Evolutionary conservation across 768 basidiomycete species (phyloP), one percentile per base, ranked within the genome.

Genomic region (Russula olivacea): DNA sequence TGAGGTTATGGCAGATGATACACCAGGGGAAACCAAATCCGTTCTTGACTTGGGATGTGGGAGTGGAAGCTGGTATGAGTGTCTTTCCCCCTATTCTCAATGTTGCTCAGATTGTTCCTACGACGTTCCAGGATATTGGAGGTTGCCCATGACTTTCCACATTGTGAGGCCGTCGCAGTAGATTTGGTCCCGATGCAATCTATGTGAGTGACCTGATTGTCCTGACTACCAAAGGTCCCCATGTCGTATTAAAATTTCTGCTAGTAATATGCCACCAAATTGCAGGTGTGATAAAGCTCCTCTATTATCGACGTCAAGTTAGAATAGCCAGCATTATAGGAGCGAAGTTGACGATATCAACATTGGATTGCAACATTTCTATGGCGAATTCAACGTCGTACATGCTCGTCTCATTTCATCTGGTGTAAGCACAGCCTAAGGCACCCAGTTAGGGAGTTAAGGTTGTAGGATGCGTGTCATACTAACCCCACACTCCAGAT

Each of bases 341-440:
- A 89, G 86, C 69, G 89, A 92, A 72, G 81, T 91, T 9, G 90
- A 91, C 71, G 90, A 92, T 71, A 84, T 91, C 71, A 92, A 92
- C 74, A 81, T 91, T 19, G 89, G 90, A 3, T 76, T 92, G 25
- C 88, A 91, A 68, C 90, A 92, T 74, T 91, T 85, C 71, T 89
- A 87, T 69, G 85, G 85, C 11, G 81, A 85, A 63, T 91, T 91
- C 74, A 81, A 91, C 68, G 85, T 87, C 17, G 87, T 87, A 0
- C 89, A 91, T 69, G 81, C 82, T 36, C 83, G 86, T 25, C 80
- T 91, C 43, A 80, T 91, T 61, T 80, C 85, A 3, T 83, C 87
- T 25, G 90, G 90, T 41, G 89, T 90, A 69, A 71, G 87, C 76
- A 21, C 34, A 3, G 10, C 19, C 21, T 28, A 30, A 43, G 34